A percentile compares a stretch with the other conserved stretches of the same genome.
Conservation (phyloP, 2,329 filamentous ascomycete species). For the Trichophyton benhamiae region DNA sequence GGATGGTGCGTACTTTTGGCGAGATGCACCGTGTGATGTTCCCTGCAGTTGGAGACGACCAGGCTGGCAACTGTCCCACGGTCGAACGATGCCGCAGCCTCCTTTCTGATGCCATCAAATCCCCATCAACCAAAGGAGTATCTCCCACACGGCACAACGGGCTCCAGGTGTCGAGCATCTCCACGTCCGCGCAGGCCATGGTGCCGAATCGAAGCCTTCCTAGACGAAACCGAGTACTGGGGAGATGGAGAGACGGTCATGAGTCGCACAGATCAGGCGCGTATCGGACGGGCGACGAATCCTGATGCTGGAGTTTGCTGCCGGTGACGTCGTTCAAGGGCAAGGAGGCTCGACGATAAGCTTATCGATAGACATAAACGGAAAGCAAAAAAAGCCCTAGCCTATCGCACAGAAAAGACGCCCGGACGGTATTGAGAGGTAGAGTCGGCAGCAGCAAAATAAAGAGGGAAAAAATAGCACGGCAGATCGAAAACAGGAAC, state of each 20-base stretch:
- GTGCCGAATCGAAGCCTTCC: background rate
- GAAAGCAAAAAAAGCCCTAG: background rate
- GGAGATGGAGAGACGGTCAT: conserved; percentile 3
- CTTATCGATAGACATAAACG: background rate
- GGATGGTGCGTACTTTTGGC: conserved; percentile 1
- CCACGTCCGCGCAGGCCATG: conserved; percentile 1
- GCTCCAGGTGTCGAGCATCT: background rate
- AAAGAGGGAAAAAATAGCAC: too few species aligned
- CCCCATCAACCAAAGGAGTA: background rate
- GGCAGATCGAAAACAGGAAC: background rate
- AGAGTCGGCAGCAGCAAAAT: background rate
- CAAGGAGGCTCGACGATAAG: background rate
- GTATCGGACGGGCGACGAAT: background rate
- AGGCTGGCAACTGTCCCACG: background rate
- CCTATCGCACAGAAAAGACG: background rate
- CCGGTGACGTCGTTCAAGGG: background rate
- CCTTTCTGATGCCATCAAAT: background rate
- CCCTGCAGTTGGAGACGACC: background rate
- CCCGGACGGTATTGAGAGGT: background rate
- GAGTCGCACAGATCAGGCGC: background rate
- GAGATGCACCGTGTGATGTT: background rate
- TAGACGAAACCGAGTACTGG: background rate
- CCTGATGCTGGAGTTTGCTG: too few species aligned
- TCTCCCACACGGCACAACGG: background rate
- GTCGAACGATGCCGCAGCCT: background rate